Evolutionary conservation across 2,329 filamentous ascomycete genomes (phyloP).

Genomic region (Fusarium gaditjirri): DNA sequence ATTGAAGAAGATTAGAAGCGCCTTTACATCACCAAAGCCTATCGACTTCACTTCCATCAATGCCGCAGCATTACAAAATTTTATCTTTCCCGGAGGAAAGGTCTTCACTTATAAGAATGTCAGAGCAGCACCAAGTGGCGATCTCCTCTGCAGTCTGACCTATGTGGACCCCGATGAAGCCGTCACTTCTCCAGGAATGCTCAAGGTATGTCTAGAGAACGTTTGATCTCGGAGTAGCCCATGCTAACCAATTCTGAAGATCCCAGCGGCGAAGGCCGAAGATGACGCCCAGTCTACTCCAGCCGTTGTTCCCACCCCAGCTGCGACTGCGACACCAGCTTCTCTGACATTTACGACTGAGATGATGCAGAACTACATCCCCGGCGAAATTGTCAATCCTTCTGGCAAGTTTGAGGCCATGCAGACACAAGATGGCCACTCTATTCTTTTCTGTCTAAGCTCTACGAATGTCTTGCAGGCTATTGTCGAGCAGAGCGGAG

Average conservation of each 20-base stretch:
- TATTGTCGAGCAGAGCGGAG: background rate
- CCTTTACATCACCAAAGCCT: rapidly evolving
- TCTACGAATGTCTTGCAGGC: background rate
- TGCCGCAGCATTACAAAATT: rapidly evolving
- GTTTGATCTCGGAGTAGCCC: rapidly evolving
- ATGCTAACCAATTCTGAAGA: rapidly evolving
- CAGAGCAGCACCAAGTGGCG: background rate
- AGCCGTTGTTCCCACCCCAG: rapidly evolving
- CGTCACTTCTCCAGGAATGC: background rate
- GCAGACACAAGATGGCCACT: background rate
- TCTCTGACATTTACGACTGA: background rate
- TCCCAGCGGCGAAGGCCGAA: rapidly evolving
- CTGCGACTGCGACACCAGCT: rapidly evolving
- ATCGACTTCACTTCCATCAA: background rate
- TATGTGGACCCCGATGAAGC: background rate
- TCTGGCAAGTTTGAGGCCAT: background rate
- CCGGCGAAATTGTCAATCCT: background rate
- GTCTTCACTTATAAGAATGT: rapidly evolving
- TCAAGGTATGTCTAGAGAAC: background rate
- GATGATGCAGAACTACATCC: background rate
- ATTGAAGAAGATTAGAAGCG: rapidly evolving
- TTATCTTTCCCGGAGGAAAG: background rate
- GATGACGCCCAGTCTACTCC: background rate
- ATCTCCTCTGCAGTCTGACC: background rate
- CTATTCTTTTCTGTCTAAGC: background rate